Percentiles rank a stretch among this genome's conserved stretches.
Conservation (phyloP, 306 rosid genomes). For the Vigna mungo region DNA sequence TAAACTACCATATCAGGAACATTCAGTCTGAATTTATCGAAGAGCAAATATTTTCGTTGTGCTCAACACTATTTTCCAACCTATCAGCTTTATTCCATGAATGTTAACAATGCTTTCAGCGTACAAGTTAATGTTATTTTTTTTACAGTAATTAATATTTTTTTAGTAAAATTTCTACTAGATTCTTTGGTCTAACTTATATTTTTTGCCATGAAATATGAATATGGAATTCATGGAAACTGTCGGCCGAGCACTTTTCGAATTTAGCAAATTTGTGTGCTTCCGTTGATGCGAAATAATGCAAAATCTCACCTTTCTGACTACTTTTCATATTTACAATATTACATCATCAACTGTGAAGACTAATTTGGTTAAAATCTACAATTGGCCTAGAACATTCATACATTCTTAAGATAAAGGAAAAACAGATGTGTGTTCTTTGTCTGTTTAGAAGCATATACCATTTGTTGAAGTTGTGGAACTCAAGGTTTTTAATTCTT, state of each 20-base stretch:
- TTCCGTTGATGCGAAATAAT: constrained; percentile 37
- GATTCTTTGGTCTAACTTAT: constrained; percentile 14
- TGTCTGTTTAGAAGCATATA: constrained; percentile 39
- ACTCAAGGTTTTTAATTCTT: constrained; percentile 46
- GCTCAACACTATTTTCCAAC: neutral
- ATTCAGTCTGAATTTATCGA: constrained; percentile 15
- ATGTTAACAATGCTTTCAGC: neutral
- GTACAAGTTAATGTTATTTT: neutral
- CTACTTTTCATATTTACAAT: constrained; percentile 29
- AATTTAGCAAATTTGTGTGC: constrained; percentile 13
- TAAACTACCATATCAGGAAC: constrained; percentile 12
- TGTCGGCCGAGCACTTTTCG: constrained; percentile 28
- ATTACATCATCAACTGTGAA: neutral
- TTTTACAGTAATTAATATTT: neutral
- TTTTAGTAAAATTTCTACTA: constrained; percentile 18
- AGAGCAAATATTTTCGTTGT: neutral
- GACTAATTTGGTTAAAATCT: constrained; percentile 17
- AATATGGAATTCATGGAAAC: constrained; percentile 16
- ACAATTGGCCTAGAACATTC: constrained; percentile 16
- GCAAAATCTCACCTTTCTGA: constrained; percentile 13
- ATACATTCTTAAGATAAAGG: constrained; percentile 29
- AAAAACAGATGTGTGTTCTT: neutral
- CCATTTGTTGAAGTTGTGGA: constrained; percentile 32
- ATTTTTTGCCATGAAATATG: constrained; percentile 12
- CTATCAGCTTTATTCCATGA: constrained; percentile 14